Conservation (phyloP, 2,329 filamentous ascomycete species). For the Stemphylium beticola region DNA sequence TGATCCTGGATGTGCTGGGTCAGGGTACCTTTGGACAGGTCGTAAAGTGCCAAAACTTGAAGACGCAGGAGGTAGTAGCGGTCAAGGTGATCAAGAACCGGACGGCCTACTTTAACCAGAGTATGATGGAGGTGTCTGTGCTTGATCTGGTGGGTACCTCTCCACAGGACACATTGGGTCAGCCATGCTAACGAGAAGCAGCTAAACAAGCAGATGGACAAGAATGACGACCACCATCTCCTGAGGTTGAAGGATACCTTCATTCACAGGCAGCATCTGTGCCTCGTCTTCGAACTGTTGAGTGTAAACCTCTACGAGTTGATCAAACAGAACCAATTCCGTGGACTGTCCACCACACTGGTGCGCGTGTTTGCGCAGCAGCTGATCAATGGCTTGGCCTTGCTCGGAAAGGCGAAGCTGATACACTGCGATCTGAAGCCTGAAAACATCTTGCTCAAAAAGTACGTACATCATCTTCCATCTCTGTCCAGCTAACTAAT, state of each 20-base stretch:
- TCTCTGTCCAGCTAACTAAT: slow-evolving; percentile 13
- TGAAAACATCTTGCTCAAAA: slow-evolving; percentile 97
- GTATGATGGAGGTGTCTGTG: slow-evolving; percentile 99
- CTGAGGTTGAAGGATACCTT: slow-evolving; percentile 96
- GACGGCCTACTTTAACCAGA: slow-evolving; percentile 99
- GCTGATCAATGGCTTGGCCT: slow-evolving; percentile 85
- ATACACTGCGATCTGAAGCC: slow-evolving; percentile 99
- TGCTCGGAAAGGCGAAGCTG: slow-evolving; percentile 93
- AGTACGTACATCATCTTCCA: slow-evolving; percentile 57
- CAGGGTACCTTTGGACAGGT: slow-evolving; percentile 99
- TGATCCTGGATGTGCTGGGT: slow-evolving; percentile 94
- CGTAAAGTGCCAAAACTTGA: slow-evolving; percentile 97
- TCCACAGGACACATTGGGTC: not conserved
- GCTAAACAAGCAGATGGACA: slow-evolving; percentile 98
- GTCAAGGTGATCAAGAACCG: slow-evolving; percentile 99
- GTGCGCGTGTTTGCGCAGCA: slow-evolving; percentile 98
- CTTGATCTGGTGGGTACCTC: slow-evolving; percentile 76
- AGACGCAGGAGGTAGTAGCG: slow-evolving; percentile 97
- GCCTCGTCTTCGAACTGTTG: slow-evolving; percentile 92
- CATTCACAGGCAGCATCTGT: slow-evolving; percentile 96
- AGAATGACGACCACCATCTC: slow-evolving; percentile 97
- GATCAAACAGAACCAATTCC: slow-evolving; percentile 99
- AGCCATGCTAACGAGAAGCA: slow-evolving; percentile 46
- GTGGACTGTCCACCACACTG: slow-evolving; percentile 92
- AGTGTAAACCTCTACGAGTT: slow-evolving; percentile 98